A percentile compares a stretch with the other conserved stretches of the same genome.
Evolutionary conservation across 2,329 filamentous ascomycete genomes (phyloP).

Genomic region (Fusarium sororula): DNA sequence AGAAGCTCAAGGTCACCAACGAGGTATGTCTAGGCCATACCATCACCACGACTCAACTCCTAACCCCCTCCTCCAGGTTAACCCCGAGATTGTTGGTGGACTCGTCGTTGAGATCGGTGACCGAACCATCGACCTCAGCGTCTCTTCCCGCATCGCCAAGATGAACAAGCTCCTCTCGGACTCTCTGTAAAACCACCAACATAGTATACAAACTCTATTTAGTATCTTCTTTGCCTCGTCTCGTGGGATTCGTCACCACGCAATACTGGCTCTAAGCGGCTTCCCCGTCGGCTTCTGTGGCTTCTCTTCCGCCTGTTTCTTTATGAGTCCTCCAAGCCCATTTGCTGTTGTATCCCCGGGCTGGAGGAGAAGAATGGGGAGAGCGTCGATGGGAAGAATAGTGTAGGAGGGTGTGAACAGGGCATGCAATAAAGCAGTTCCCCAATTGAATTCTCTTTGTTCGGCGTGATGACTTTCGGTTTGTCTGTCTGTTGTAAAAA

Average conservation of each 20-base stretch:
- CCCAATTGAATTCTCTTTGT: conserved; percentile 21
- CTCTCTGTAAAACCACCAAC: conserved; percentile 77
- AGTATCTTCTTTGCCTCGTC: conserved; percentile 39
- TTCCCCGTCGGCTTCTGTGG: conserved; percentile 27
- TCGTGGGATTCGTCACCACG: conserved; percentile 19
- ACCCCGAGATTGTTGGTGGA: conserved; percentile 92
- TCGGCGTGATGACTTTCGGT: conserved; percentile 8
- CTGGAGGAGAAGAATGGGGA: conserved; percentile 26
- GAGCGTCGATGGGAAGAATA: conserved; percentile 44
- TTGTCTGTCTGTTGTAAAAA: neutral
- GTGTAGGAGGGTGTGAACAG: conserved; percentile 45
- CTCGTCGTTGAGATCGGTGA: conserved; percentile 96
- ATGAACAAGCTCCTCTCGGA: conserved; percentile 99
- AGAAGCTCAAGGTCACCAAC: conserved; percentile 98
- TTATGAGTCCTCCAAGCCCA: conserved; percentile 24
- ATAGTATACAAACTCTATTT: conserved; percentile 40
- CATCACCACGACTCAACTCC: neutral
- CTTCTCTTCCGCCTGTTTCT: conserved; percentile 25
- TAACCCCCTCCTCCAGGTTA: conserved; percentile 67
- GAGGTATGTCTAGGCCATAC: conserved; percentile 64
- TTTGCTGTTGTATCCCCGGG: conserved; percentile 26
- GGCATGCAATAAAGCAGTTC: conserved; percentile 44
- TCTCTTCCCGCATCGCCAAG: conserved; percentile 93
- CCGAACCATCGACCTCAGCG: conserved; percentile 96
- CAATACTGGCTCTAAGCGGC: conserved; percentile 7